Percentiles rank a stretch among this genome's conserved stretches.
Conservation (phyloP, 2,329 filamentous ascomycete genomes). For the Aspergillus alliaceus region DNA sequence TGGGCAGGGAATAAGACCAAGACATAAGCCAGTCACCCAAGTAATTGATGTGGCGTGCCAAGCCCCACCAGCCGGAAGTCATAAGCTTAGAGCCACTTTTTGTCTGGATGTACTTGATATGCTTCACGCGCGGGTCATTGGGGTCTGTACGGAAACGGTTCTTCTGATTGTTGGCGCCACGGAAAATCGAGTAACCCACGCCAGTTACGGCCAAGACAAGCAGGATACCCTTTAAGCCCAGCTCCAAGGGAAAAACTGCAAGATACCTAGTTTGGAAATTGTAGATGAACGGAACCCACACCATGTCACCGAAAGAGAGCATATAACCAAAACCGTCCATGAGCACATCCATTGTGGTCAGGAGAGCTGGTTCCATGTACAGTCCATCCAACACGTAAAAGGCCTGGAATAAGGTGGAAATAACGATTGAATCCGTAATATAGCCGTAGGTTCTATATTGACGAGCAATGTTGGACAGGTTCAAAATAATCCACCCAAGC, state of each 20-base stretch:
- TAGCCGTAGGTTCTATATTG: conserved; percentile 84
- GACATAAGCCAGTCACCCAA: conserved; percentile 92
- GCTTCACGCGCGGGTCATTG: conserved; percentile 71
- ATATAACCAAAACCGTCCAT: conserved; percentile 94
- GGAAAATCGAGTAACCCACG: conserved; percentile 86
- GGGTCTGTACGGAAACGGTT: conserved; percentile 90
- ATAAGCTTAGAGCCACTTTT: conserved; percentile 77
- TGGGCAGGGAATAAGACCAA: conserved; percentile 87
- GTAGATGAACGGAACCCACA: conserved; percentile 92
- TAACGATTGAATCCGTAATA: conserved; percentile 80
- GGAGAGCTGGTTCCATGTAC: conserved; percentile 82
- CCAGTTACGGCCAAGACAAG: conserved; percentile 67
- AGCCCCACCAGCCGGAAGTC: conserved; percentile 89
- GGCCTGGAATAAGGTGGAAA: conserved; percentile 74
- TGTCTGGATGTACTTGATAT: conserved; percentile 85
- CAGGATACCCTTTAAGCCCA: conserved; percentile 67
- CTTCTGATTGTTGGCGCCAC: conserved; percentile 91
- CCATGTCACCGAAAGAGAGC: conserved; percentile 87
- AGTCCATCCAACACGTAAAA: conserved; percentile 83
- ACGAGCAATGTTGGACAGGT: conserved; percentile 80
- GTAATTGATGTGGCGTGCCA: conserved; percentile 92
- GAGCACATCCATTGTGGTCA: conserved; percentile 93
- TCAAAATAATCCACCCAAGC: conserved; percentile 82
- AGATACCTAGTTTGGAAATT: conserved; percentile 82
- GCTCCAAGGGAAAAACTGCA: conserved; percentile 74